Conservation (phyloP, 23 red algal species). For the Gracilaria domingensis region DNA sequence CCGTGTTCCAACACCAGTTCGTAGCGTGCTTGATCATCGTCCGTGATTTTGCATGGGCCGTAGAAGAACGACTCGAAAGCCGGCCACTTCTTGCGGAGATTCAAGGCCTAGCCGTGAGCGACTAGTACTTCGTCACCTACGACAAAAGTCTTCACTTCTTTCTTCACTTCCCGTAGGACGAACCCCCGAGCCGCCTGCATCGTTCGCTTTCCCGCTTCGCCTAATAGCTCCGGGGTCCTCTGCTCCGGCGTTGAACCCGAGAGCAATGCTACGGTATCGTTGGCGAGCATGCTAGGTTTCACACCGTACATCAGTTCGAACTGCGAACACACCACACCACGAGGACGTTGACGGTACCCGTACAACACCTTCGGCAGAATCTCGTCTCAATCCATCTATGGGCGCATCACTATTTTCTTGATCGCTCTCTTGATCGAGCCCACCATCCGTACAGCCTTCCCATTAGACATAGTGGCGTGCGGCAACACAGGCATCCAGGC, state of each 20-base stretch:
- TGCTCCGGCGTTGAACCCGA: neutral
- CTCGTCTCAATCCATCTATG: neutral
- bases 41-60: no score
- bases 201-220: no score
- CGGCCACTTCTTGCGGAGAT: neutral
- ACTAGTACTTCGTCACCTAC: neutral
- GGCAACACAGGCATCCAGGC: neutral
- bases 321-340: neutral
- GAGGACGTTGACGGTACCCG: slow-evolving; percentile 1
- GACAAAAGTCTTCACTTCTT: no score
- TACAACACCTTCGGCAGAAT: slow-evolving; percentile 7
- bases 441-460: neutral
- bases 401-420: neutral
- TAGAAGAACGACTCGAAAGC: neutral
- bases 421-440: neutral
- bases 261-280: neutral
- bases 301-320: slow-evolving; percentile 20
- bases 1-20: no score
- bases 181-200: no score
- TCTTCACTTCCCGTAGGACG: no score
- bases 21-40: no score
- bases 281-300: neutral
- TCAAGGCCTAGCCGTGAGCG: neutral
- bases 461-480: slow-evolving; percentile 10
- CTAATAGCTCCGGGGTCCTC: neutral